Base-by-base conservation (phyloP, 768 basidiomycete species). In the Mycena polygramma region DNA sequence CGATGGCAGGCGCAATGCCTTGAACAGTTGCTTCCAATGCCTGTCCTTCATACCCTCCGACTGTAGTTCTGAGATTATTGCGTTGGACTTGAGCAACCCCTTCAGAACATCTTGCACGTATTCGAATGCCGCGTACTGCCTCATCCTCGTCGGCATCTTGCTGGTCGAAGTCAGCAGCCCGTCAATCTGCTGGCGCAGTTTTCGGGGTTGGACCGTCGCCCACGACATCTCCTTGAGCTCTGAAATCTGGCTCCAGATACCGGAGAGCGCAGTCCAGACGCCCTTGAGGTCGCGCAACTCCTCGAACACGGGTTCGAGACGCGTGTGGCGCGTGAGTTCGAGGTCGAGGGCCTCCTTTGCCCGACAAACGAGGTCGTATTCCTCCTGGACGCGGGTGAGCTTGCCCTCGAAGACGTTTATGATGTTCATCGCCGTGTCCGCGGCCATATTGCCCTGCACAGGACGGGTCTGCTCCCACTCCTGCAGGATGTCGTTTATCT, bases 141-240 rank as follows among this genome's bases (percentile, higher is more conserved):
- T 89, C 98, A 99, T 99, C 70, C 97, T 87, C 45, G 95, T 97
- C 1, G 98, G 98, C 97, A 99, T 98, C 57, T 99, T 97, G 83
- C 96, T 95, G 26, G 97, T 98, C n/a, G 95, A 95, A 30, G 89
- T 85, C 60, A 99, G 81, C 54, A 99, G 86, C n/a, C 89, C 90
- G 75, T 99, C 97, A 63, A 99, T 91, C 72, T 95, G 94, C 76
- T 97, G 94, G 74, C 98, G 91, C 66, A 99, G 79, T 82, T 99
- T 99, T 76, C 98, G 90, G 26, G 98, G 94, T 77, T 97, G 96
- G 46, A 99, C 92, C 0, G 93, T 94, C 1, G 94, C 89, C 98
- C 98, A 99, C 1, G 90, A 82, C 78, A 92, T 85, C 76, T 99
- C 98, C 60, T 94, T 85, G 64, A 99, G 80, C 77, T 98, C 97